Base-by-base conservation (phyloP, 305 asterid genomes). In the Coffea humblotiana region DNA sequence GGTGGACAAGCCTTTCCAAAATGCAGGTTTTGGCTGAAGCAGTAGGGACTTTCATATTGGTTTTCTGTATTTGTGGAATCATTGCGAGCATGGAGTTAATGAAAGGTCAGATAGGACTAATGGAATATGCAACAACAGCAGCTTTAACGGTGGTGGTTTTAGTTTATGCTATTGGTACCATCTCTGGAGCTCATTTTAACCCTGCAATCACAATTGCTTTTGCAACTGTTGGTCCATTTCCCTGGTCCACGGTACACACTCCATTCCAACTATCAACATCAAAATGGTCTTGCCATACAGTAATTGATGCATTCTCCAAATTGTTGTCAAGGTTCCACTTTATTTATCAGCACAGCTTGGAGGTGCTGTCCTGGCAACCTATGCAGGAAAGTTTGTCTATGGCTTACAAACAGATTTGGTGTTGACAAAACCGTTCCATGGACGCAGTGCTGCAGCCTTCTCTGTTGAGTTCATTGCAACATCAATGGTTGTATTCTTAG, bases 111-210 rank as follows among this genome's bases (percentile, higher is more conserved):
- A 80, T 85, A 47, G 97, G 96, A 16, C 85, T 92, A 58, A 56
- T 92, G 82, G 98, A 90, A 52, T 93, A 93, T 71, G 97, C 99
- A 77, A 82, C 88, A 51, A 92, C 97, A 58, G 97, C 98, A 77
- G 93, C 97, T 58, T 75, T 92, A 40, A 87, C 97, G 1, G 98
- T 93, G 23, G 80, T 86, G 0, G 85, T 93, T 63, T 79, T 91
- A 16, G 92, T 95, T 63, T 91, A 84, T 90, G 86, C 95, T 0
- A 83, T 91, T 19, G 97, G 97, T 66, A 79, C 93, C 48, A 92
- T 93, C 54, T 95, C 99, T 49, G 98, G 99, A 27, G 98, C 97
- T 80, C 99, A 95, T 82, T 85, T 93, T 45, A 93, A 93, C 78
- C 99, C 98, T 72, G 91, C 99, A n/a, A 95, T 93, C 52, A 91